Evolutionary conservation across 1,284 basidiomycete species (phyloP).

Genomic region (Boletus calvinii): DNA sequence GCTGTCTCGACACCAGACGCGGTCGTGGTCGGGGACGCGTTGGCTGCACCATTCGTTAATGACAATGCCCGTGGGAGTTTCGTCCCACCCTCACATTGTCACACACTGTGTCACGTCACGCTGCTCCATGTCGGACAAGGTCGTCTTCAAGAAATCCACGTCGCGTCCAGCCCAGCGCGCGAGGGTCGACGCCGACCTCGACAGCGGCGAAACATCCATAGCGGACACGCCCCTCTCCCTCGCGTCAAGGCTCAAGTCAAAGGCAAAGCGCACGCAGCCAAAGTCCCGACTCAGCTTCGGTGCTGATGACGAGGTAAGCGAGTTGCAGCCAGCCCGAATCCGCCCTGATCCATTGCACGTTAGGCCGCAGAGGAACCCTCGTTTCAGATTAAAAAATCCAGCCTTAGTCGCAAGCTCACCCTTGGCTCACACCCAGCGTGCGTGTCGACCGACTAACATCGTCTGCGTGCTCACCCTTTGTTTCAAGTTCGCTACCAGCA

Average conservation of each 20-base stretch:
- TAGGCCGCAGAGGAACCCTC: slow-evolving; percentile 60
- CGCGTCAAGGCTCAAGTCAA: slow-evolving; percentile 66
- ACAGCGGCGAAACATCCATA: slow-evolving; percentile 25
- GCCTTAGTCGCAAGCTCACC: slow-evolving; percentile 62
- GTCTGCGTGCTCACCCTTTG: slow-evolving; percentile 9
- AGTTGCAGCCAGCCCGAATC: slow-evolving; percentile 21
- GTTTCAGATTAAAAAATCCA: slow-evolving; percentile 78
- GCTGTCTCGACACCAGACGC: slow-evolving; percentile 38
- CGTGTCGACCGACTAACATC: slow-evolving; percentile 26
- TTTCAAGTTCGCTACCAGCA: slow-evolving; percentile 36
- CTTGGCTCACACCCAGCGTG: slow-evolving; percentile 53
- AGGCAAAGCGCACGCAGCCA: slow-evolving; percentile 59
- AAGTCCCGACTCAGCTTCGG: slow-evolving; percentile 81
- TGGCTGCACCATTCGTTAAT: slow-evolving; percentile 21
- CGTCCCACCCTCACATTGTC: slow-evolving; percentile 18
- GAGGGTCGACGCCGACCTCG: slow-evolving; percentile 44
- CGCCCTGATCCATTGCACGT: slow-evolving; percentile 19
- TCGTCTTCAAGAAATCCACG: slow-evolving; percentile 57
- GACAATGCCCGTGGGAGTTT: slow-evolving; percentile 49
- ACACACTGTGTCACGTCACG: slow-evolving; percentile 35
- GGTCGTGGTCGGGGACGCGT: slow-evolving; percentile 53
- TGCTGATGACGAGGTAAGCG: slow-evolving; percentile 69
- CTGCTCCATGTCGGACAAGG: slow-evolving; percentile 29
- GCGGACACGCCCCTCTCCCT: slow-evolving; percentile 55
- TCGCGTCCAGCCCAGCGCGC: slow-evolving; percentile 52